Percentiles rank a stretch among this genome's conserved stretches.
Evolutionary conservation across 306 rosid genomes (phyloP).

Genomic region (Argentina anserina): DNA sequence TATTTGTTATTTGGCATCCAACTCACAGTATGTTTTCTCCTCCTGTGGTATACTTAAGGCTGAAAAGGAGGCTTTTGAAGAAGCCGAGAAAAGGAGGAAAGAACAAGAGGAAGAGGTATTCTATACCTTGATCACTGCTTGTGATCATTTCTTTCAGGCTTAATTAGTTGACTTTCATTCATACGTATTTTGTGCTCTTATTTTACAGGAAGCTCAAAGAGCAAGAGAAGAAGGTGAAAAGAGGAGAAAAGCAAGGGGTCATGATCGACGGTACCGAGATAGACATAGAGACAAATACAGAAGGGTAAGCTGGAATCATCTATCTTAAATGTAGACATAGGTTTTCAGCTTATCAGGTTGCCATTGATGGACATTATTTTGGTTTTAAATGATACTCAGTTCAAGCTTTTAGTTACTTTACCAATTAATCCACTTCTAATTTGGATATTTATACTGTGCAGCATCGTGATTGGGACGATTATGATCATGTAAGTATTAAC

Average conservation of each 20-base stretch:
- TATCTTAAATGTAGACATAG: neutral
- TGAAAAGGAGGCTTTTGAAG: conserved; percentile 83
- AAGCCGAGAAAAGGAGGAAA: conserved; percentile 78
- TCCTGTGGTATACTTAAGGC: conserved; percentile 37
- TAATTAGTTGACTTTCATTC: conserved; percentile 6
- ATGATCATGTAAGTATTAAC: conserved; percentile 53
- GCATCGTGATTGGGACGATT: conserved; percentile 55
- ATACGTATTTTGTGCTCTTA: conserved; percentile 18
- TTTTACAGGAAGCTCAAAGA: conserved; percentile 84
- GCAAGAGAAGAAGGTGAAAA: conserved; percentile 98
- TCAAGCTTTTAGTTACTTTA: neutral
- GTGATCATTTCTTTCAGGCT: conserved; percentile 3
- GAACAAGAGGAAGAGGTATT: conserved; percentile 84
- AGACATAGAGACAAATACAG: conserved; percentile 68
- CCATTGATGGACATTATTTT: neutral
- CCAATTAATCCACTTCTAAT: neutral
- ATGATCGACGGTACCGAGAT: conserved; percentile 63
- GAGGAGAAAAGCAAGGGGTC: conserved; percentile 74
- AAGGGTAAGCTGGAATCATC: conserved; percentile 44
- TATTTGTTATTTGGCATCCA: conserved; percentile 1
- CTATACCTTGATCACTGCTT: conserved; percentile 6
- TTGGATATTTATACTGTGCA: conserved; percentile 33
- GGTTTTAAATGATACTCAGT: neutral
- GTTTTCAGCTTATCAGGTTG: neutral
- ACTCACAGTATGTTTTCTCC: neutral